Base-by-base conservation (phyloP, 1,284 basidiomycete genomes). In the Pseudozyma sp. region DNA sequence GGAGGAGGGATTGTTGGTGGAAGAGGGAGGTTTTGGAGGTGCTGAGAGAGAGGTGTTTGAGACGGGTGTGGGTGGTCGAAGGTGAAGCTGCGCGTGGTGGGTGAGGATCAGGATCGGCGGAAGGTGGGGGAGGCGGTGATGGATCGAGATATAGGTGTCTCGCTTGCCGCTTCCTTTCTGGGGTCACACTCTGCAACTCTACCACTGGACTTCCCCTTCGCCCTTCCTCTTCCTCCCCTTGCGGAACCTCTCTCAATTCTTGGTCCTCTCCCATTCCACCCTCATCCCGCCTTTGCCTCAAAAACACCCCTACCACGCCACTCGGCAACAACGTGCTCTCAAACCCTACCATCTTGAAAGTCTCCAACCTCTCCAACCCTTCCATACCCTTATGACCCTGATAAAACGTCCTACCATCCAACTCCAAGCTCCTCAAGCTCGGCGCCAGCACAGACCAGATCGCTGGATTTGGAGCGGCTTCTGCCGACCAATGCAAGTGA, bases 1-100 rank as follows among this genome's bases (percentile, higher is more conserved):
- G 5, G 43, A 67, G 53, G 16, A 64, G 57, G 24, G n/a, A 1
- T 1, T 49, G 24, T 35, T 62, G 56, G 49, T 71, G 73, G 16
- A 75, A 33, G 10, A 71, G 44, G 0, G 66, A 68, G 7, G 73
- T 71, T 54, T 71, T 71, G 31, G 56, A 61, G 35, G 61, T 50
- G 11, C 65, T 60, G 14, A 75, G 55, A 2, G 54, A 59, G 43
- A 75, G 64, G 39, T 70, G 57, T 2, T 40, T 42, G 13, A 67
- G 53, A 14, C 46, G 31, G 6, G 42, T 63, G 48, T 24, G 62
- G 33, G 11, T 54, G 33, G 35, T 9, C 19, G 53, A 42, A n/a
- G 40, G 40, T n/a, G 40, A 44, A 8, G 9, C 5, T 19, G n/a
- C 17, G 7, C 3, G 16, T 33, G 13, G 49, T 54, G 30, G 49